phyloP scores from a whole-genome alignment of 768 basidiomycete genomes.

The Leucosporidium creatinivorum region DNA sequence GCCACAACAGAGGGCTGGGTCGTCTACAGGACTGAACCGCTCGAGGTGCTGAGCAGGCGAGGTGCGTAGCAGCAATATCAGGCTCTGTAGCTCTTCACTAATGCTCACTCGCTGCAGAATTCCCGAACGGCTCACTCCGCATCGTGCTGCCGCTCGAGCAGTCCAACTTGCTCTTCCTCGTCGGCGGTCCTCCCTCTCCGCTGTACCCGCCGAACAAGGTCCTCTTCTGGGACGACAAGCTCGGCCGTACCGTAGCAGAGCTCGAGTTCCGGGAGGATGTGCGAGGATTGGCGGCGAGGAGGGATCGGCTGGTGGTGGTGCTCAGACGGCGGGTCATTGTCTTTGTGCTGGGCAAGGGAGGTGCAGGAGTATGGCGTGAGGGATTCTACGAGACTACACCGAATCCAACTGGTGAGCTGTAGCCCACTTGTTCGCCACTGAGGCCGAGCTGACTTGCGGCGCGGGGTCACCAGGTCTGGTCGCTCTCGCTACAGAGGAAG shows the following conservation, averaged over 20 bases:
- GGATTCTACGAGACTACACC: slow-evolving; percentile 81
- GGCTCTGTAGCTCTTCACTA: fast-evolving
- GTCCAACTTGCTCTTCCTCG: slow-evolving; percentile 72
- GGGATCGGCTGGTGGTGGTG: slow-evolving; percentile 35
- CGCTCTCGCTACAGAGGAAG: slow-evolving; percentile 66
- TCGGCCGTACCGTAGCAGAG: slow-evolving; percentile 69
- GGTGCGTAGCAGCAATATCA: slow-evolving; percentile 9
- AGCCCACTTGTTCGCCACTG: slow-evolving; percentile 5
- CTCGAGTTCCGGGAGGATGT: slow-evolving; percentile 70
- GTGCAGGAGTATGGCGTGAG: slow-evolving; percentile 50
- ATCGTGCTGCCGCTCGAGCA: slow-evolving; percentile 60
- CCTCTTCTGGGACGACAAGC: slow-evolving; percentile 73
- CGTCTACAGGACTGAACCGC: slow-evolving; percentile 19
- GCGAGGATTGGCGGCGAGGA: slow-evolving; percentile 26
- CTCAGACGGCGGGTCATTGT: slow-evolving; percentile 60
- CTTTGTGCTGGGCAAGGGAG: slow-evolving; percentile 59
- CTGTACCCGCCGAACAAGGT: slow-evolving; percentile 88
- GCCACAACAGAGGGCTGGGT: slow-evolving; percentile 29
- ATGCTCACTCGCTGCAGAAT: background rate
- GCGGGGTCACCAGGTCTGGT: slow-evolving; percentile 55
- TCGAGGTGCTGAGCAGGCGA: background rate
- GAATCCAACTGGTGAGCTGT: slow-evolving; percentile 64
- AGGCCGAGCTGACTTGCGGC: background rate
- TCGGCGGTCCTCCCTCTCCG: slow-evolving; percentile 80
- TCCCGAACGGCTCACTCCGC: slow-evolving; percentile 24